These are phyloP conservation scores for Debaryomyces castellii DNA, from an alignment of 805 yeast species.

Conservation along the genomic window DNA sequence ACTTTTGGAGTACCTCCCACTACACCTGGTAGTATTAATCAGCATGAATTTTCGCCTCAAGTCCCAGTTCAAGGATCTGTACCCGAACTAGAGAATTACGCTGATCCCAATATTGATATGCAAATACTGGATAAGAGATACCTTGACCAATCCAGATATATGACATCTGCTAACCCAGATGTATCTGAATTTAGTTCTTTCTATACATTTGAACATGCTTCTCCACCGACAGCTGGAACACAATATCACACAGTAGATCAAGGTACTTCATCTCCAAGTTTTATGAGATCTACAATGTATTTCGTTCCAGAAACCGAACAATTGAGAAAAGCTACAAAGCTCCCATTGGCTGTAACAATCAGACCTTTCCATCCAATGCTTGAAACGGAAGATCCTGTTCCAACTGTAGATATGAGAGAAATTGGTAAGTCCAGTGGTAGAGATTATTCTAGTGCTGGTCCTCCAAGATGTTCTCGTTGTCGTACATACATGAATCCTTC, in stretches of 20 bases:
- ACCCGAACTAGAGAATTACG: background rate
- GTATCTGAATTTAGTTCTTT: conserved; percentile 47
- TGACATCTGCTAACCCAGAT: conserved; percentile 21
- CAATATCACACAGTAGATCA: conserved; percentile 73
- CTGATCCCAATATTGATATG: conserved; percentile 6
- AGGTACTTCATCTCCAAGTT: conserved; percentile 80
- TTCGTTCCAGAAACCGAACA: conserved; percentile 75
- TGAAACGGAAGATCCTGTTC: conserved; percentile 55
- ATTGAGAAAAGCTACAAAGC: conserved; percentile 62
- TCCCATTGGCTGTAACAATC: conserved; percentile 80
- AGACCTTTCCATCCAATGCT: conserved; percentile 78
- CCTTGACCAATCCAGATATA: conserved; percentile 22
- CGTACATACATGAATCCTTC: conserved; percentile 86
- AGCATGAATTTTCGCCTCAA: background rate
- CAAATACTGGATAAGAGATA: conserved; percentile 18
- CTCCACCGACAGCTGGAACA: conserved; percentile 82
- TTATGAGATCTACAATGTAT: conserved; percentile 76
- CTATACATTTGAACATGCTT: conserved; percentile 70
- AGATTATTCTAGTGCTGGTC: conserved; percentile 47
- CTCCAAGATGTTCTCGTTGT: conserved; percentile 90
- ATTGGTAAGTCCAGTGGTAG: conserved; percentile 24
- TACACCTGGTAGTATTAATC: background rate
- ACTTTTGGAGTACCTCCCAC: conserved; percentile 2
- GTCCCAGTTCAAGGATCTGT: background rate
- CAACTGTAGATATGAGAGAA: conserved; percentile 60